phyloP scores from a whole-genome alignment of 176 grass and related monocot genomes.

The Phoenix roebelenii region DNA sequence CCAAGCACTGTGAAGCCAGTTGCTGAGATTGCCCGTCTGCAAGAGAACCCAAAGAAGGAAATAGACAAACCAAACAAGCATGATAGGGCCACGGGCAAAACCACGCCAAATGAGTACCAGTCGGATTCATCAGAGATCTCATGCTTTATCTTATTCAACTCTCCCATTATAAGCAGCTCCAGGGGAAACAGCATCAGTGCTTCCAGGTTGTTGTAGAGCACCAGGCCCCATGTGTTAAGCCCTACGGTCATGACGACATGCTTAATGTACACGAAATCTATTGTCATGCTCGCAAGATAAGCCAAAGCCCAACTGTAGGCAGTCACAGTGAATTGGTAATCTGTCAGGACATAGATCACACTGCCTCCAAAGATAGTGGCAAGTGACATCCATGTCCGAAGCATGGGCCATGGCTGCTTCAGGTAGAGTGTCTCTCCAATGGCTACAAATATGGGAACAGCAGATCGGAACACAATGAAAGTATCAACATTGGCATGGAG shows the following conservation, averaged over 20 bases:
- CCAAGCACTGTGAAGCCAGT: slow-evolving; percentile 6
- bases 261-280: slow-evolving; percentile 14
- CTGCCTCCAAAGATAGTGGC: slow-evolving; percentile 7
- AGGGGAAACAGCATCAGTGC: slow-evolving; percentile 9
- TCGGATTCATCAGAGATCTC: slow-evolving; percentile 1
- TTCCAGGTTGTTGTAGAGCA: slow-evolving; percentile 11
- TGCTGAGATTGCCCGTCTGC: slow-evolving; percentile 4
- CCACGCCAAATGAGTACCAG: slow-evolving; percentile 1
- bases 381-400: not conserved
- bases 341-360: slow-evolving; percentile 9
- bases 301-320: slow-evolving; percentile 6
- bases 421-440: slow-evolving; percentile 10
- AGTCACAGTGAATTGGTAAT: slow-evolving; percentile 8
- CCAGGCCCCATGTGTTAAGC: slow-evolving; percentile 11
- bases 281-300: slow-evolving; percentile 4
- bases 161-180: slow-evolving; percentile 11
- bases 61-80: slow-evolving; percentile 6
- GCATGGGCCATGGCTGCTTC: slow-evolving; percentile 8
- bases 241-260: slow-evolving; percentile 10
- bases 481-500: slow-evolving; percentile 13
- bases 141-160: slow-evolving; percentile 9
- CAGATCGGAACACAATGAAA: slow-evolving; percentile 6
- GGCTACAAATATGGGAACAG: slow-evolving; percentile 3
- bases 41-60: slow-evolving; percentile 10
- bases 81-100: slow-evolving; percentile 4